Evolutionary conservation across 1,139 yeast genomes (phyloP), one percentile per base, ranked within the genome.

Genomic region (Taiozyma onychis): DNA sequence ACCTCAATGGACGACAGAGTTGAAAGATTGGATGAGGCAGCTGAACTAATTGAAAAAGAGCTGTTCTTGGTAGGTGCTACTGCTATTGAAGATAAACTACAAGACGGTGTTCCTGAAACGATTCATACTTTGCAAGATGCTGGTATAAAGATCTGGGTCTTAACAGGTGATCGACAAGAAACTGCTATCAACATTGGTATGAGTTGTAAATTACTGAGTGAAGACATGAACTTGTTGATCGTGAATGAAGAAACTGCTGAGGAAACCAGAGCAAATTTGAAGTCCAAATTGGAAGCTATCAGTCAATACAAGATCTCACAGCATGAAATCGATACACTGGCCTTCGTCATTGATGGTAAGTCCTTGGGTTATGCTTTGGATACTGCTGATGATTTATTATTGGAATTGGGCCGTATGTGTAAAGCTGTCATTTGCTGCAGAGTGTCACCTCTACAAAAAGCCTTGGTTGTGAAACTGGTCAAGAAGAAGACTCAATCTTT

Each of bases 101-200:
- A 95, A 70, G 99, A 93, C 53, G 99, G 97, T 39, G 99, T 95
- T 14, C 98, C 99, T 2, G 99, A 95, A 59, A 90, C 99, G 1
- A 95, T 95, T 53, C 93, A 88, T 57, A 88, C 96, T 4, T 75
- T 95, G 52, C 99, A 93, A 66, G 88, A 87, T 51, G 99, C 99
- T 0, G 98, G 98, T 16, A 90, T 95, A 59, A 93, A 90, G 66
- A 80, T 95, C 24, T 95, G 99, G 99, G 97, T 95, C 34, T 75
- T 95, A 51, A 95, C 99, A 10, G 99, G 99, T 59, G 99, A 95
- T 66, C 80, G 97, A 64, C 99, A 93, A 66, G 99, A 95, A 68
- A 95, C 99, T n/a, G 99, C 99, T 1, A 88, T 95, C 56, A 95
- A 95, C 65, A 93, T 95, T 65, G 99, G 99, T 55, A 90, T 93